Evolutionary conservation across 148 eudicot genomes (phyloP).

Genomic region (Drosera capensis): DNA sequence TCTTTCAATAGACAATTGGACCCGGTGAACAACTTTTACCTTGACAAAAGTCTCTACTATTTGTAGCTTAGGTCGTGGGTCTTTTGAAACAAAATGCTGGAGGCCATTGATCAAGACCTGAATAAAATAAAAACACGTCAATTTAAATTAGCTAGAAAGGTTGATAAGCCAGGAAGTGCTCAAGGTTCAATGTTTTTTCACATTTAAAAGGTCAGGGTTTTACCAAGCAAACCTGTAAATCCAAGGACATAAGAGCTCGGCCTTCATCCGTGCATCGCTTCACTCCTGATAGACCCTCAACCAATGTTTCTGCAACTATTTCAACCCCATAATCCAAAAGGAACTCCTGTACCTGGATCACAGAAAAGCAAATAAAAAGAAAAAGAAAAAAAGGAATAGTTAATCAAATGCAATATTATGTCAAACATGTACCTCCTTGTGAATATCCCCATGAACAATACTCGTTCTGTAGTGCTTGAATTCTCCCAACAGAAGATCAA

Average conservation of each 20-base stretch:
- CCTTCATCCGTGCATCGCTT: constrained; percentile 92
- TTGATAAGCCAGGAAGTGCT: background rate
- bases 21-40: constrained; percentile 36
- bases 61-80: constrained; percentile 70
- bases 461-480: constrained; percentile 85
- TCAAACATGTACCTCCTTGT: constrained; percentile 86
- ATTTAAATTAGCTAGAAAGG: constrained; percentile 1
- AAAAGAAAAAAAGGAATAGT: background rate
- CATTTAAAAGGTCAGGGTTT: too few species aligned
- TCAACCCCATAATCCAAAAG: constrained; percentile 80
- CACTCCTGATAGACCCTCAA: constrained; percentile 86
- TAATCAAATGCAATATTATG: constrained; percentile 1
- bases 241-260: constrained; percentile 93
- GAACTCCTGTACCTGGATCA: constrained; percentile 56
- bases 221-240: constrained; percentile 75
- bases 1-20: too few species aligned
- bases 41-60: constrained; percentile 77
- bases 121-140: constrained; percentile 1
- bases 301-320: constrained; percentile 69
- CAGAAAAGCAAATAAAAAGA: background rate
- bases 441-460: constrained; percentile 82
- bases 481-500: constrained; percentile 88
- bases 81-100: constrained; percentile 60
- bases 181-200: too few species aligned
- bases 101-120: constrained; percentile 95